Evolutionary conservation across 306 rosid genomes (phyloP), one percentile per base, ranked within the genome.

Genomic region (Fagus sylvatica): DNA sequence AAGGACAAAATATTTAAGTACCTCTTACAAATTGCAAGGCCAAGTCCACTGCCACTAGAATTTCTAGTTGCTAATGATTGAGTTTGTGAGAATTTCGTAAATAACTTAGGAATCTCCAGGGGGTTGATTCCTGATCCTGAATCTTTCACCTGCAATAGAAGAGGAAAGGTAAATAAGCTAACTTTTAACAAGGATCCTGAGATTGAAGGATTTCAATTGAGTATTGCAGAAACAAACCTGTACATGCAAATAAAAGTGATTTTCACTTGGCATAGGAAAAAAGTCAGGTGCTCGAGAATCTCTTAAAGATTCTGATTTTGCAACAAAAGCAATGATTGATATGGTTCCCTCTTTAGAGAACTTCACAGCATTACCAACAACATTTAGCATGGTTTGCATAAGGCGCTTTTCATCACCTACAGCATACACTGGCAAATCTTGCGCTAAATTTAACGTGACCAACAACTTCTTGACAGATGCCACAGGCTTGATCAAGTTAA

Each of bases 331-430:
- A 28, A 94, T 74, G 73, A 95, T 69, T 69, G 86, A 88, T 78
- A 95, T 86, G 84, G 84, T 80, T 19, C 98, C 99, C 74, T 91
- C 98, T 84, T 93, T 95, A 56, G 99, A 87, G 85, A 93, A 95
- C 87, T 95, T 95, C 73, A 95, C 97, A 54, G 98, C 99, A 81
- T 95, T 95, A 85, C 96, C 99, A 84, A 89, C 91, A 79, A 95
- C 90, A 83, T 95, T 95, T 48, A 95, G 82, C 80, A 95, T 79
- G 39, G 83, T 91, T 88, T 93, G 98, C 97, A 91, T 81, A 73
- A 95, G 98, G 68, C 98, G 93, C 61, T 88, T 95, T 78, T 93
- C 97, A 71, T 95, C 99, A 76, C 99, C 99, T 59, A 85, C 30
- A 0, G 90, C 97, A 79, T 76, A 81, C 49, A 80, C 46, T 36